A percentile compares a stretch with the other conserved stretches of the same genome.
Conservation (phyloP, 2,329 filamentous ascomycete genomes). For the Neurospora sp. region DNA sequence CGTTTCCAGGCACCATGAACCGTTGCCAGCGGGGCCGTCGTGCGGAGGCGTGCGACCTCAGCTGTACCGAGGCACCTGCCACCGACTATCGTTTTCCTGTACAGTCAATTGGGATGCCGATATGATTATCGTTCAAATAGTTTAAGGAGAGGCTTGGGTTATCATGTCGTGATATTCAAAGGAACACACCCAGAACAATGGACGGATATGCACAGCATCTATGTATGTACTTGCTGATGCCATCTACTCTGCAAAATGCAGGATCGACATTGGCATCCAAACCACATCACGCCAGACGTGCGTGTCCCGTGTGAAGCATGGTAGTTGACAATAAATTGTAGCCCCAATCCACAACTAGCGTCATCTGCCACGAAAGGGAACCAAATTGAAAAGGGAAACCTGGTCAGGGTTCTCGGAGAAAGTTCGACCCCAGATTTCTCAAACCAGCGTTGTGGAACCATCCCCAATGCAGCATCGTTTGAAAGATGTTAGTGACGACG, state of each 20-base stretch:
- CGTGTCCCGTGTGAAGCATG: background rate
- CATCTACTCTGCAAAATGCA: background rate
- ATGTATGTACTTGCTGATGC: background rate
- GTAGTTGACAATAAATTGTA: background rate
- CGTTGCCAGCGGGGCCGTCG: background rate
- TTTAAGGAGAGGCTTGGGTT: background rate
- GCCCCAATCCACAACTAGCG: background rate
- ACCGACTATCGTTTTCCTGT: background rate
- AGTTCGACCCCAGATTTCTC: background rate
- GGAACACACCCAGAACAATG: background rate
- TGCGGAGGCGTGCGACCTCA: background rate
- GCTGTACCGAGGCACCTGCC: slow-evolving; percentile 3
- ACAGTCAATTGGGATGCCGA: background rate
- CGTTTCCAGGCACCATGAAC: background rate
- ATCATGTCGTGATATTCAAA: background rate
- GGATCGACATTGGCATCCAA: background rate
- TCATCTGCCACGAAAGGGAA: background rate
- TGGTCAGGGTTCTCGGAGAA: background rate
- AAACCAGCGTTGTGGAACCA: background rate
- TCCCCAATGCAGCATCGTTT: background rate
- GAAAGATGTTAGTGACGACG: background rate
- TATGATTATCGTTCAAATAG: background rate
- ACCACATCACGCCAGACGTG: background rate
- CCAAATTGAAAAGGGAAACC: background rate
- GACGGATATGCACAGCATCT: background rate